Base-by-base conservation (phyloP, 768 basidiomycete species). In the Omphalotus guepiniiformis region DNA sequence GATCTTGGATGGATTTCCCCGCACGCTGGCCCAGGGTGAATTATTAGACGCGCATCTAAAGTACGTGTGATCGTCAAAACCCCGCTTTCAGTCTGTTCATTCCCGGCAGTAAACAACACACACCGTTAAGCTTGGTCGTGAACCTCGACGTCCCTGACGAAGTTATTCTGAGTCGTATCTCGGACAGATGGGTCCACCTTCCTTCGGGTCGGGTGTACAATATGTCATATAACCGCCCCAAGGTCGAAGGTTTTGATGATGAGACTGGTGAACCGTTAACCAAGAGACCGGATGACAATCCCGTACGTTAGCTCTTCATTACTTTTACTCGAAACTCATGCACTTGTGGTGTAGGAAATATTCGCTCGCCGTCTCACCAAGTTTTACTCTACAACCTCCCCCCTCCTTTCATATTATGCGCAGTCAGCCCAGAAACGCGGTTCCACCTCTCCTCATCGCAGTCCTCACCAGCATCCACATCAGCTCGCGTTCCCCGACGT, bases 1-100 rank as follows among this genome's bases (percentile, higher is more conserved):
- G 93, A 86, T 95, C 53, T 64, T 94, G 36, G 93, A 95, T 55
- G 93, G 93, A 23, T 94, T 95, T 58, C 93, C 93, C 42, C 83
- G 93, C 29, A 95, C 92, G 9, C 67, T 92, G 2, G 79, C 74
- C n/a, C 93, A 95, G 63, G 91, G 85, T 3, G 71, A 80, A 61
- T 71, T 92, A 37, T 74, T 95, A 7, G 87, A 94, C 66, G 69
- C 72, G 16, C 79, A 90, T 63, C 77, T 94, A 42, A 74, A 75
- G 86, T 87, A 54, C 30, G 79, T 63, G 34, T 23, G 52, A 29
- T 16, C 29, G 19, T 22, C 19, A 30, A 29, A 45, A 16, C 28
- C 39, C 44, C 27, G 27, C 50, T 37, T 46, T 34, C 16, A 37
- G 6, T 13, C 18, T 47, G 37, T 38, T 42, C 49, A 50, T 27